A percentile compares a stretch with the other conserved stretches of the same genome.
Evolutionary conservation across 495 filamentous ascomycete genomes (phyloP).

Genomic region (Chaetomium tenue): DNA sequence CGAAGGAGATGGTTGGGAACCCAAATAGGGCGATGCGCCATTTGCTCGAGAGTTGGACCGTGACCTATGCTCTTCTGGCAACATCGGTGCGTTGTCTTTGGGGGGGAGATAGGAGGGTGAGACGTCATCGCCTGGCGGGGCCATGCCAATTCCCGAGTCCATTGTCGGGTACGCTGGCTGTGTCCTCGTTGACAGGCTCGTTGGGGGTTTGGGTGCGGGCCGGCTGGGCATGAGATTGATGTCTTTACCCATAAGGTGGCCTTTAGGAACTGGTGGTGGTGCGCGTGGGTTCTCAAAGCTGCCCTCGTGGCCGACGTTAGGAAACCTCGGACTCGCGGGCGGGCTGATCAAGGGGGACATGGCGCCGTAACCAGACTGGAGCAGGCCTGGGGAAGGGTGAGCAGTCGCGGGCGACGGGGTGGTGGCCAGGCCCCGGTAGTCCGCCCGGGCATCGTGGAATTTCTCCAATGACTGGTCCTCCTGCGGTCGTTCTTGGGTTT

Average conservation of each 20-base stretch:
- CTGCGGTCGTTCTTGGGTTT: conserved; percentile 73
- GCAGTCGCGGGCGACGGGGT: conserved; percentile 43
- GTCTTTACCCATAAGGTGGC: conserved; percentile 42
- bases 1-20: conserved; percentile 33
- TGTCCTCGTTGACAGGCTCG: conserved; percentile 45
- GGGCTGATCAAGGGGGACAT: conserved; percentile 71
- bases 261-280: conserved; percentile 80
- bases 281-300: conserved; percentile 97
- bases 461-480: conserved; percentile 94
- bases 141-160: conserved; percentile 55
- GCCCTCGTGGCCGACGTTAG: conserved; percentile 75
- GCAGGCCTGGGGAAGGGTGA: conserved; percentile 45
- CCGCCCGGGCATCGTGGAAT: conserved; percentile 78
- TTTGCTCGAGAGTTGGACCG: conserved; percentile 55
- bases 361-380: conserved; percentile 51
- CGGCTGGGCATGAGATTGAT: conserved; percentile 60
- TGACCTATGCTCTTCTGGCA: conserved; percentile 55
- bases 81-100: conserved; percentile 50
- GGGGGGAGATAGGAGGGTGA: conserved; percentile 47
- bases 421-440: conserved; percentile 48
- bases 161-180: conserved; percentile 51
- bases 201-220: conserved; percentile 66
- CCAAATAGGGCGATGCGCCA: conserved; percentile 46
- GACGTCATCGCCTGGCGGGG: conserved; percentile 53
- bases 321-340: conserved; percentile 87